Evolutionary conservation across 2,329 filamentous ascomycete species (phyloP), one percentile per base, ranked within the genome.

Genomic region (Pseudohalonectria lignicola): DNA sequence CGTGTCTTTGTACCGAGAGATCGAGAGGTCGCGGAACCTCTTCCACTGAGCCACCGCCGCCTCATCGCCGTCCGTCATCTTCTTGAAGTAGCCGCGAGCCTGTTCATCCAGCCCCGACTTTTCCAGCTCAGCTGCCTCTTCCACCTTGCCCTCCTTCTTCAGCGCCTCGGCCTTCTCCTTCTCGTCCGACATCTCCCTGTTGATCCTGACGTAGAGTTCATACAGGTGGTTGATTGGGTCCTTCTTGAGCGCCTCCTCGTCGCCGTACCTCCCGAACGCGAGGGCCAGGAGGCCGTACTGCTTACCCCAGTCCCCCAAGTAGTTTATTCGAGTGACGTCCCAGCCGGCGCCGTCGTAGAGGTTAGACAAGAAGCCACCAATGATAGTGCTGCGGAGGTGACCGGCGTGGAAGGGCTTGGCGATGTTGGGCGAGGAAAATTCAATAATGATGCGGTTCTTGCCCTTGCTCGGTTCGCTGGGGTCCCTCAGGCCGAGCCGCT

Each of bases 381-480:
- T 86, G 53, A 87, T 86, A 28, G 82, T 88, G 49, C 77, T 82
- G 51, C 83, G 71, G 49, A 87, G 64, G 57, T 88, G 82, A 11
- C 82, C 81, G 29, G 82, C 82, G 53, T 86, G 82, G 64, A 87
- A 87, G 18, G 82, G 84, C 61, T 90, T 90, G 33, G 85, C 85
- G 42, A 92, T 87, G 56, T 92, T 92, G 36, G 86, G 85, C 7
- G 82, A 87, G 7, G 81, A 86, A 59, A 90, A 92, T 53, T 92
- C 85, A 49, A 92, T 73, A 37, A 92, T 74, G 30, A 77, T 71
- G 43, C 70, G 73, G 67, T 85, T 85, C 49, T 66, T 66, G 44
- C 72, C 76, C 42, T 70, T 65, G 37, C 64, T 68, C 7, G 75
- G 68, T 12, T 26, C 23, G 8, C 12, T 26, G 28, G 72, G 68